These are phyloP conservation scores for Phytopythium vexans DNA, from an alignment of 352 stramenopile species.

Conservation along the genomic window DNA sequence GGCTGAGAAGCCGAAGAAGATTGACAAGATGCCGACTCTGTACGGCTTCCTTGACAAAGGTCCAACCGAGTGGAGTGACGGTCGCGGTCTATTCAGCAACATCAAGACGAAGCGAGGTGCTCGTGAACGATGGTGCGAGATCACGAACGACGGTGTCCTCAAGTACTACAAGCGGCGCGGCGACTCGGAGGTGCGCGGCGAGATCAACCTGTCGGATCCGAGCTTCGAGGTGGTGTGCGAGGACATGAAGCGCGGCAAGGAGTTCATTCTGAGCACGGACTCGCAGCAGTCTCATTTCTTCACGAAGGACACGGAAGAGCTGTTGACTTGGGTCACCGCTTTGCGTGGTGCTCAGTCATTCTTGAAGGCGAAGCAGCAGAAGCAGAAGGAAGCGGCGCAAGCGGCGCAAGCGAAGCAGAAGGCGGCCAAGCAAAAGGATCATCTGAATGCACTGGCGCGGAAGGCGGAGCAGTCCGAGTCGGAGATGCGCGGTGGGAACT, in stretches of 20 bases:
- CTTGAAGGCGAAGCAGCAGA: slow-evolving; percentile 34
- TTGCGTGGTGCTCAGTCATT: slow-evolving; percentile 65
- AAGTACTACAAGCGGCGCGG: slow-evolving; percentile 88
- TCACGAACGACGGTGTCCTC: slow-evolving; percentile 63
- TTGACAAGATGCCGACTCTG: slow-evolving; percentile 70
- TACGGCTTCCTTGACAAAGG: slow-evolving; percentile 82
- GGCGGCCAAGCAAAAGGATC: slow-evolving; percentile 15
- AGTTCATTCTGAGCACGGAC: slow-evolving; percentile 81
- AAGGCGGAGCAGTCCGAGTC: slow-evolving; percentile 24
- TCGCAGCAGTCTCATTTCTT: slow-evolving; percentile 87
- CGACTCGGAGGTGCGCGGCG: slow-evolving; percentile 73
- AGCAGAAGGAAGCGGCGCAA: slow-evolving; percentile 3
- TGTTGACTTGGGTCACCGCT: slow-evolving; percentile 78
- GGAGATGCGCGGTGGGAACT: slow-evolving; percentile 15
- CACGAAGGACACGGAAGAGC: slow-evolving; percentile 64
- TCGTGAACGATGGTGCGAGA: slow-evolving; percentile 83
- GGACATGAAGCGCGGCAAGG: slow-evolving; percentile 64
- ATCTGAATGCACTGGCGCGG: slow-evolving; percentile 7
- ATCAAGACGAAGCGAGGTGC: slow-evolving; percentile 87
- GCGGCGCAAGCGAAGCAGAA: slow-evolving; percentile 13
- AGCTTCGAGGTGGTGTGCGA: slow-evolving; percentile 84
- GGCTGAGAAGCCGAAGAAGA: slow-evolving; percentile 27
- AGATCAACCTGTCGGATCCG: slow-evolving; percentile 76
- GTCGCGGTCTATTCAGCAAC: slow-evolving; percentile 62
- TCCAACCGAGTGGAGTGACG: slow-evolving; percentile 79